Evolutionary conservation across 1,139 yeast species (phyloP), one percentile per base, ranked within the genome.

Genomic region (Hemisphaericaspora lyxosophila): DNA sequence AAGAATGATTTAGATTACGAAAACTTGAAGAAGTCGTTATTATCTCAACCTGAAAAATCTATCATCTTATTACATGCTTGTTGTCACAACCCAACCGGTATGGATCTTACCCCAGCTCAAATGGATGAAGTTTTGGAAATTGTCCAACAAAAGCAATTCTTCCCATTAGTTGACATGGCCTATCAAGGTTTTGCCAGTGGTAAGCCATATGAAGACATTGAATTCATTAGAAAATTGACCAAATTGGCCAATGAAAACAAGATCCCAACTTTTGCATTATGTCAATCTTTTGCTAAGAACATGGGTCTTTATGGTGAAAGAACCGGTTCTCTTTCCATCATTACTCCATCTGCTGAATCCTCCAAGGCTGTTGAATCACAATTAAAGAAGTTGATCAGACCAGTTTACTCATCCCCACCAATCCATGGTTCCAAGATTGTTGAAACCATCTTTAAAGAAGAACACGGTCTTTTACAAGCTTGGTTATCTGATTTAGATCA

Each of bases 131-230:
- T 92, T 36, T 71, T 85, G 38, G 72, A 75, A 36, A 65, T 86
- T 45, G 70, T 78, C 44, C 65, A 70, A 50, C 47, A 56, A 35
- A 77, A 80, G 56, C 71, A 75, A 40, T 90, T 88, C 59, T 78
- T 87, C 62, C 95, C 95, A 37, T 68, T 90, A 59, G 87, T 92
- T 55, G 98, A 92, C 68, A 83, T 87, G 71, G 97, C 98, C 17
- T 92, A 92, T 74, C 97, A 90, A 70, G 97, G 98, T 9, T 92
- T 92, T 57, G 96, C 97, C 22, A 79, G 94, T 30, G 97, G 97
- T 42, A 69, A 69, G 48, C 69, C 69, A 49, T 64, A 61, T 46
- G 63, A 71, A 49, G 82, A 77, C 55, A 70, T 76, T 51, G 68
- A 62, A 19, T 62, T 73, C 46, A 61, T 77, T 49, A 67, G 77